These are phyloP conservation scores for Prunus mume DNA, from an alignment of 306 rosid species.

Conservation along the genomic window DNA sequence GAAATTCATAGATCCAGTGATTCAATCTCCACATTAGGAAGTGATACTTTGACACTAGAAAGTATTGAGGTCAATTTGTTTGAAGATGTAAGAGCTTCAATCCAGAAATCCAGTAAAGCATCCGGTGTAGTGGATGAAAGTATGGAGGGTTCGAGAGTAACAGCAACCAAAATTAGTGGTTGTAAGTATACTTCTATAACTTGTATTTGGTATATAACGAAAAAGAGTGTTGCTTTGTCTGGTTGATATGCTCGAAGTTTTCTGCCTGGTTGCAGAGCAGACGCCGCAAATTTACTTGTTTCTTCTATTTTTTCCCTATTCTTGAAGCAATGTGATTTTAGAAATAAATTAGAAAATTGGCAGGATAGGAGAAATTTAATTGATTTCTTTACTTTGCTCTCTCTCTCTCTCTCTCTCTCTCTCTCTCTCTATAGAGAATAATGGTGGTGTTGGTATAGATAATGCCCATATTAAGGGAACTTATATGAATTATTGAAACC, in stretches of 20 bases:
- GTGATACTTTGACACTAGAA: conserved; percentile 71
- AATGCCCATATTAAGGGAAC: neutral
- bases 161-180: conserved; percentile 22
- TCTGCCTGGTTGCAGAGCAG: neutral
- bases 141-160: conserved; percentile 22
- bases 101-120: conserved; percentile 67
- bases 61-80: conserved; percentile 62
- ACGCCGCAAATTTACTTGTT: neutral
- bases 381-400: neutral
- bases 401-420: neutral
- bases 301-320: neutral
- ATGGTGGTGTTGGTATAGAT: neutral
- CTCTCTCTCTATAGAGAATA: neutral
- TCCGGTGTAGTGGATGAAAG: conserved; percentile 28
- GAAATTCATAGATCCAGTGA: conserved; percentile 70
- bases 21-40: conserved; percentile 66
- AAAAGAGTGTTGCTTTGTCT: neutral
- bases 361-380: neutral
- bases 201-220: neutral
- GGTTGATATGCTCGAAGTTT: neutral
- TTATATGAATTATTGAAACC: neutral
- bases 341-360: neutral
- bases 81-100: conserved; percentile 90
- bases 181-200: conserved; percentile 38
- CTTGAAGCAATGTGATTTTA: neutral